Evolutionary conservation across 306 rosid genomes (phyloP), one percentile per base, ranked within the genome.

Genomic region (Sesbania bispinosa): DNA sequence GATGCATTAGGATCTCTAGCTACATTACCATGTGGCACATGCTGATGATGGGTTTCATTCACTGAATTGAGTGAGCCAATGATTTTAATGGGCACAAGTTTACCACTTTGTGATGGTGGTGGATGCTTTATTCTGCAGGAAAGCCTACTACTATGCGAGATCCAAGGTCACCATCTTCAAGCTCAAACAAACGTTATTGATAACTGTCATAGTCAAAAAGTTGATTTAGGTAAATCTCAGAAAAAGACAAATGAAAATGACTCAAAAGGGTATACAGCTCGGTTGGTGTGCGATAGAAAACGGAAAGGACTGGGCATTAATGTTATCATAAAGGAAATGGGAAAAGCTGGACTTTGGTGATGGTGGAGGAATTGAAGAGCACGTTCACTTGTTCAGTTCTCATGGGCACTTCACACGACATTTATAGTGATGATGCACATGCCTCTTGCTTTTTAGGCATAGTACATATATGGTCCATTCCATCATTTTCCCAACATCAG

Each of bases 371-470:
- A 15, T 30, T 70, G 47, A 42, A 23, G 30, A 43, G 51, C 86
- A 83, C 61, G 88, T 80, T 83, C 77, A 27, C 69, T 66, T 73
- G 86, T 78, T 83, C 69, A 43, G 20, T 55, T 69, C 54, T 35
- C 71, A 29, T 64, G 35, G 10, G n/a, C 47, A 57, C 42, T 73
- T 58, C 39, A 75, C 65, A 51, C 59, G 20, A 65, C 74, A 73
- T 80, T 65, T 55, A 80, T 67, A 73, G 13, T 53, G 57, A n/a
- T n/a, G n/a, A 57, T 70, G 77, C 96, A 88, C 89, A 88, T 82
- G 87, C 70, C 50, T 27, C 43, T 59, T 59, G 81, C 76, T 52
- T 54, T 27, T n/a, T 38, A 38, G 38, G 63, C n/a, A n/a, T 58
- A 41, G 29, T 29, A 48, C 63, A 59, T 55, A 11, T 35, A 35